phyloP scores from a whole-genome alignment of 139 green algal species.

The Prasinococcaceae sp. region DNA sequence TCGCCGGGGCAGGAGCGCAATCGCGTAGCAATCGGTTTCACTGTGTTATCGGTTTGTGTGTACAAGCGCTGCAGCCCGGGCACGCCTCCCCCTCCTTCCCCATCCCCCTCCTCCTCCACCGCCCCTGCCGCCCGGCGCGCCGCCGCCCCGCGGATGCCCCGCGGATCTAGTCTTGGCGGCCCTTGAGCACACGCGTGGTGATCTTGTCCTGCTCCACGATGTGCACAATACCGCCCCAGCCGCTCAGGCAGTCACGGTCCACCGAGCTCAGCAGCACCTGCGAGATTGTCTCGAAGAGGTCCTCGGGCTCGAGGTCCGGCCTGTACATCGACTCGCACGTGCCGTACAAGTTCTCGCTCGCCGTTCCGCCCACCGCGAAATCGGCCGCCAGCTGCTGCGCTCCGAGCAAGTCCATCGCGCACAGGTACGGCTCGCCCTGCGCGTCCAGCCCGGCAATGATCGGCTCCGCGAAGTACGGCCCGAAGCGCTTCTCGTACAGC shows the following conservation, averaged over 20 bases:
- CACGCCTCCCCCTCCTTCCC: no score
- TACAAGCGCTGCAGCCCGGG: no score
- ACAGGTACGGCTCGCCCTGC: slow-evolving; percentile 79
- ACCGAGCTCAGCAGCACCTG: slow-evolving; percentile 81
- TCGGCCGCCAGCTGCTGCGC: slow-evolving; percentile 73
- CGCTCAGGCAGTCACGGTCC: slow-evolving; percentile 82
- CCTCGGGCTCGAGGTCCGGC: slow-evolving; percentile 76
- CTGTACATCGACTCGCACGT: slow-evolving; percentile 92
- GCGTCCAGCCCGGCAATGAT: slow-evolving; percentile 87
- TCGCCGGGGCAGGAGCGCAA: no score
- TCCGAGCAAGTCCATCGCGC: slow-evolving; percentile 89
- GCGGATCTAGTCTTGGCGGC: slow-evolving; percentile 83
- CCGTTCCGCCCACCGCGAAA: slow-evolving; percentile 87
- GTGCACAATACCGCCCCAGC: slow-evolving; percentile 88
- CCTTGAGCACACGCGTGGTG: slow-evolving; percentile 65
- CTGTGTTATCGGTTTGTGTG: no score
- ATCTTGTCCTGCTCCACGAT: slow-evolving; percentile 75
- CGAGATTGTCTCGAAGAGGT: slow-evolving; percentile 89
- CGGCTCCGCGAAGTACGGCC: slow-evolving; percentile 85
- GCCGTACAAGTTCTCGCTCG: slow-evolving; percentile 79
- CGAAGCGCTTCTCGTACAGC: slow-evolving; percentile 92
- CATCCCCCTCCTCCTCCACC: no score
- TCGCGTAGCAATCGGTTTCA: no score
- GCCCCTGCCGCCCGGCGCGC: no score
- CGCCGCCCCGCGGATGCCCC: background rate